A percentile compares a stretch with the other conserved stretches of the same genome.
Evolutionary conservation across 2,329 filamentous ascomycete species (phyloP).

Genomic region (Helminthosporium solani): DNA sequence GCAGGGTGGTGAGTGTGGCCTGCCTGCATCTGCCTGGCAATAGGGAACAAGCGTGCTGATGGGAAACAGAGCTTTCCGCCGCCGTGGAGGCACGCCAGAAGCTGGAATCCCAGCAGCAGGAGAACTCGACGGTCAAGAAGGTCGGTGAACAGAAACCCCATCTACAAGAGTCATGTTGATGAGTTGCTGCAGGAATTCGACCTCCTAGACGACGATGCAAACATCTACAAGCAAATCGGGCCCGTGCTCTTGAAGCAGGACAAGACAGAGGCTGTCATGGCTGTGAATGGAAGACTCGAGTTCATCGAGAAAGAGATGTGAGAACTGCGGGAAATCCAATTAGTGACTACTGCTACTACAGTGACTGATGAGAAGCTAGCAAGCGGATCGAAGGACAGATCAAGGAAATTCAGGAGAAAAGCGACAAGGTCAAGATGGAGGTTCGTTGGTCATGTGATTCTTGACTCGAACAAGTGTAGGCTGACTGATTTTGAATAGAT

Average conservation of each 20-base stretch:
- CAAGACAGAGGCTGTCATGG: conserved; percentile 82
- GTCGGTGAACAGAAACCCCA: conserved; percentile 50
- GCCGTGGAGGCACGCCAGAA: conserved; percentile 80
- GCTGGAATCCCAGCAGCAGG: conserved; percentile 89
- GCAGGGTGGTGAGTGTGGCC: conserved; percentile 66
- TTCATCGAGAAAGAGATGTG: conserved; percentile 95
- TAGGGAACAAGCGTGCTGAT: conserved; percentile 14
- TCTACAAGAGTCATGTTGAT: conserved; percentile 4
- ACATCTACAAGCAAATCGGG: conserved; percentile 93
- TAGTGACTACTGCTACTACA: no score
- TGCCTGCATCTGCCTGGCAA: no score
- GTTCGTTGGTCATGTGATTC: conserved; percentile 43
- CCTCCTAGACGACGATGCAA: conserved; percentile 74
- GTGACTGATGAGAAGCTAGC: conserved; percentile 42
- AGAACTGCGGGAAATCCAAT: no score
- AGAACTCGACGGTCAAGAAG: conserved; percentile 85
- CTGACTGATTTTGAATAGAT: conserved; percentile 22
- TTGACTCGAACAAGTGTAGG: neutral
- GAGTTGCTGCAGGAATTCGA: conserved; percentile 68
- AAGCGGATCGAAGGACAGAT: conserved; percentile 68
- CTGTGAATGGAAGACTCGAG: conserved; percentile 85
- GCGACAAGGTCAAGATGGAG: conserved; percentile 65
- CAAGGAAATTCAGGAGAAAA: conserved; percentile 62
- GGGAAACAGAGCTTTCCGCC: conserved; percentile 69
- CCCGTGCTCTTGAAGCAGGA: conserved; percentile 95